Evolutionary conservation across 2,329 filamentous ascomycete genomes (phyloP).

Genomic region (Teratosphaeria gauchensis): DNA sequence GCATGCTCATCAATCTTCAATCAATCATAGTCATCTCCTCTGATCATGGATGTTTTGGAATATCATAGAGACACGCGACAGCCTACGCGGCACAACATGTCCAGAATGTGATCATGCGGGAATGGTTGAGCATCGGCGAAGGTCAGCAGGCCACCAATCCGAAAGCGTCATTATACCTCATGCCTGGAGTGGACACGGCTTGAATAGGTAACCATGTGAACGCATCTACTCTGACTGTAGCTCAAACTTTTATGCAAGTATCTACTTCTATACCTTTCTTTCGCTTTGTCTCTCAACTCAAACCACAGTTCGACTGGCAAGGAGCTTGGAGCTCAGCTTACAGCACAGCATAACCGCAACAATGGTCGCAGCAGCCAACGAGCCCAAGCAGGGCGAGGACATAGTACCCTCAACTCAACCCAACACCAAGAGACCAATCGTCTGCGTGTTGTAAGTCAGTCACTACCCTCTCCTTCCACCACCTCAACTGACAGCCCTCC

Average conservation of each 20-base stretch:
- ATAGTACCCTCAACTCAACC: neutral
- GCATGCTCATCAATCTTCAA: neutral
- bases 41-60: neutral
- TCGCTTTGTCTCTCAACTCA: neutral
- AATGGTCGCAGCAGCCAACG: neutral
- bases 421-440: constrained; percentile 20
- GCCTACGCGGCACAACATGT: neutral
- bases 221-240: neutral
- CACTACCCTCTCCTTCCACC: neutral
- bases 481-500: neutral
- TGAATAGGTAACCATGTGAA: neutral
- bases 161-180: neutral
- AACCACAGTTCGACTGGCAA: neutral
- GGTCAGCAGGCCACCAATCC: neutral
- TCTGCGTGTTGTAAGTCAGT: constrained; percentile 70
- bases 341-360: neutral
- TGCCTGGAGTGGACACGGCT: neutral
- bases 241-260: neutral
- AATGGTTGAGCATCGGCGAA: neutral
- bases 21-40: neutral
- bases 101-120: neutral
- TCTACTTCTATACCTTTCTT: neutral
- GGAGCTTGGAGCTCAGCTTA: neutral
- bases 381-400: constrained; percentile 1
- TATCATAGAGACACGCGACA: neutral